Base-by-base conservation (phyloP, 148 eudicot species). In the Camellia sinensis region DNA sequence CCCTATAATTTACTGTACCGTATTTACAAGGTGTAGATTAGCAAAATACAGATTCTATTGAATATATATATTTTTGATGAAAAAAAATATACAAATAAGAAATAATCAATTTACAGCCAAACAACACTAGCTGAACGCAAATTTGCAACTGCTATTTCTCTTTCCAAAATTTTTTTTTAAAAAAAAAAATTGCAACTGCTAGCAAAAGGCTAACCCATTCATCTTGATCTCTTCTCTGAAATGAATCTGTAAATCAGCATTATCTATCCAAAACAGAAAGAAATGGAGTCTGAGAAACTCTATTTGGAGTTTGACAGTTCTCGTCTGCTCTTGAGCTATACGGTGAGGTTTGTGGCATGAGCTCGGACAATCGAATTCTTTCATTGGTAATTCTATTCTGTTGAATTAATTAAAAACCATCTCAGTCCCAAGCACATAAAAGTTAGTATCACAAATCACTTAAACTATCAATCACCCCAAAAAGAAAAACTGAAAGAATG, bases 241-340 rank as follows among this genome's bases (percentile, higher is more conserved):
- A n/a, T 54, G 15, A 14, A 1, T 65, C 18, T 40, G 15, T 5
- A 17, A 43, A n/a, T 52, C 29, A 2, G 37, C 9, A 69, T 83
- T 84, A 95, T 77, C 98, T 83, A 79, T 95, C 96, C 37, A 88
- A 82, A 56, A 87, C 77, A 62, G 97, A 88, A 82, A 93, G 87
- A 83, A 82, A 92, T 82, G 92, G 88, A 75, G 84, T 82, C 21
- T 83, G 93, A 64, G 90, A 81, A 12, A 46, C 73, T 79, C 90
- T 87, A 79, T 77, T 89, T 52, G 88, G 82, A 56, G 82, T 75
- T 75, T 69, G 90, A 18, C 82, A 84, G 82, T 83, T 86, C 64
- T 85, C 91, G 53, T 87, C 92, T 54, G 84, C 52, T 74, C 85
- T 79, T 43, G 88, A 64, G 78, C 87, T 81, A 21, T 74, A 65